Conservation (phyloP, 192 early-diverging fungal genomes). For the Mortierella antarctica region DNA sequence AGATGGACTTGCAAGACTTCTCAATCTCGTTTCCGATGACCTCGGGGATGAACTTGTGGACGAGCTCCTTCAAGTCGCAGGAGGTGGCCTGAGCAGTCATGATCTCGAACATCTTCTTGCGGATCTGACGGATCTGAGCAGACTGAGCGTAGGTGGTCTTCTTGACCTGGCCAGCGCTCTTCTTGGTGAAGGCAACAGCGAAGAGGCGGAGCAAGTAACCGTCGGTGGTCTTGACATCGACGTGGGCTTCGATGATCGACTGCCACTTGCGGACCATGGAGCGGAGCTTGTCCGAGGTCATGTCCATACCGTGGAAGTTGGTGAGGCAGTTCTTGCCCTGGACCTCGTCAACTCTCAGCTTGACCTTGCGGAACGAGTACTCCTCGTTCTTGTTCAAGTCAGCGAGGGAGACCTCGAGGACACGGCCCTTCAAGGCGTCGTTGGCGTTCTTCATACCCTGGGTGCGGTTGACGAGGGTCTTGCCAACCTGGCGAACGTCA, state of each 20-base stretch:
- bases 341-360: conserved; percentile 97
- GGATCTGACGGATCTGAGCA: conserved; percentile 97
- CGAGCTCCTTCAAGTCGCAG: conserved; percentile 95
- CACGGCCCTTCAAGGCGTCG: conserved; percentile 96
- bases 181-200: conserved; percentile 96
- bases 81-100: conserved; percentile 85
- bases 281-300: conserved; percentile 99
- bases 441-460: conserved; percentile 98
- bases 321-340: conserved; percentile 99
- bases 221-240: conserved; percentile 99
- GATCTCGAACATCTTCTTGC: conserved; percentile 99
- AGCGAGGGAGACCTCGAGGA: conserved; percentile 95
- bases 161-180: conserved; percentile 92
- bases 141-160: conserved; percentile 98
- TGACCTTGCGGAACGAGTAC: conserved; percentile 97
- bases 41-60: conserved; percentile 97
- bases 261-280: conserved; percentile 99
- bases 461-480: conserved; percentile 99
- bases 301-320: conserved; percentile 99
- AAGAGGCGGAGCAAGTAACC: conserved; percentile 99
- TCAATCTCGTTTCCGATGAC: conserved; percentile 97
- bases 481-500: conserved; percentile 93
- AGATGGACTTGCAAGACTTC: conserved; percentile 97
- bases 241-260: conserved; percentile 96
- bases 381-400: conserved; percentile 95